Conservation (phyloP, 148 eudicot species). For the Amaranthus cruentus region DNA sequence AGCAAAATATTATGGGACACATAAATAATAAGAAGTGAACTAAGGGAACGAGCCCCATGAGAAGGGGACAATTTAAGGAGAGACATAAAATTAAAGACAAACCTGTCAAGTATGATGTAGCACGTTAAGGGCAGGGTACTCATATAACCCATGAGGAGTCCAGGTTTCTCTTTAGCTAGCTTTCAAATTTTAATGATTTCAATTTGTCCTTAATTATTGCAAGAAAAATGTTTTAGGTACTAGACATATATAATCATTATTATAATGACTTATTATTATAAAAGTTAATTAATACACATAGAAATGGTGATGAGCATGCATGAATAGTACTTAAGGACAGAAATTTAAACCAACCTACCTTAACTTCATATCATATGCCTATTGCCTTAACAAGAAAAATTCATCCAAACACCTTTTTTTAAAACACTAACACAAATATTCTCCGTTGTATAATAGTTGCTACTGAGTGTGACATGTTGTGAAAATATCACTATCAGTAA, state of each 20-base stretch:
- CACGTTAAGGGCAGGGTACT: constrained; percentile 43
- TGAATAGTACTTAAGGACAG: background rate
- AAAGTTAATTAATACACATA: constrained; percentile 13
- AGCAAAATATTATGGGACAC: no score
- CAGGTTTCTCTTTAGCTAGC: background rate
- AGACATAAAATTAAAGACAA: constrained; percentile 15
- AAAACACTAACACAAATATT: no score
- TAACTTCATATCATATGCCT: background rate
- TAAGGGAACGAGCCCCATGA: constrained; percentile 23
- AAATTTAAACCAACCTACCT: background rate
- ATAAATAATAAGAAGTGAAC: no score
- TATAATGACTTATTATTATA: background rate
- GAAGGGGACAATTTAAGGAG: background rate
- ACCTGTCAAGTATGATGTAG: constrained; percentile 28
- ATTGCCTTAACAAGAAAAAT: no score
- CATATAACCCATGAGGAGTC: constrained; percentile 31
- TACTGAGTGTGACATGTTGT: no score
- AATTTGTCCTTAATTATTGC: constrained; percentile 17
- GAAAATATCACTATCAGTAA: no score
- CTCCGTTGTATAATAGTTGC: no score
- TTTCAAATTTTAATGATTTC: constrained; percentile 16
- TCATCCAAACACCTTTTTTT: no score
- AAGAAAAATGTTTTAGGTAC: constrained; percentile 23
- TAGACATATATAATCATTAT: constrained; percentile 25
- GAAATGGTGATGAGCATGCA: constrained; percentile 11